Percentiles rank a stretch among this genome's conserved stretches.
Conservation (phyloP, 2,329 filamentous ascomycete genomes). For the Rosellinia necatrix region DNA sequence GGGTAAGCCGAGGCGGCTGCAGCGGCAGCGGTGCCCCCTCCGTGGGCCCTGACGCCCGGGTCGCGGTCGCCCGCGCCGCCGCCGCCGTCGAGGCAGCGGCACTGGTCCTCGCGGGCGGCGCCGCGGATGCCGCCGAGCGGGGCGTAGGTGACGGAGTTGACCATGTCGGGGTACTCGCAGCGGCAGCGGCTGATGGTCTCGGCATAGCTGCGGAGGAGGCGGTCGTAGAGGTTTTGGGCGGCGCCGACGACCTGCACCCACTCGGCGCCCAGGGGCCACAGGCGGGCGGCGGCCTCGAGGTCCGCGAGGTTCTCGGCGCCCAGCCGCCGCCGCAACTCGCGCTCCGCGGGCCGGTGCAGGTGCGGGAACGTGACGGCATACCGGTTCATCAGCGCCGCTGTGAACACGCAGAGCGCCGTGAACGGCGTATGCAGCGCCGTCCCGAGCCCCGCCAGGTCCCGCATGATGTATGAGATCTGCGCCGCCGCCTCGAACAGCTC, state of each 20-base stretch:
- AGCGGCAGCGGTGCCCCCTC: neutral
- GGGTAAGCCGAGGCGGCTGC: too few species aligned
- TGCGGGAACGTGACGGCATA: slow-evolving; percentile 24
- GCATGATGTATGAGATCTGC: slow-evolving; percentile 27
- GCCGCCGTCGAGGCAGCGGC: neutral
- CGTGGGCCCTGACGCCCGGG: neutral
- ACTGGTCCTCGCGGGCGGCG: slow-evolving; percentile 3
- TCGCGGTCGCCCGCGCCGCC: too few species aligned
- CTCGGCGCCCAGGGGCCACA: slow-evolving; percentile 25
- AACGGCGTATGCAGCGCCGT: slow-evolving; percentile 26
- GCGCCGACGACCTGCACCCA: slow-evolving; percentile 24
- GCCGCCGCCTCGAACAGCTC: slow-evolving; percentile 24
- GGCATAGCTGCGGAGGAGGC: slow-evolving; percentile 13
- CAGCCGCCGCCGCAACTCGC: slow-evolving; percentile 14
- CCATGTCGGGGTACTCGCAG: slow-evolving; percentile 20
- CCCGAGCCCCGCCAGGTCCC: slow-evolving; percentile 22
- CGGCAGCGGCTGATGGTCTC: slow-evolving; percentile 14
- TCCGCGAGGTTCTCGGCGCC: slow-evolving; percentile 23
- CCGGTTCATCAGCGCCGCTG: slow-evolving; percentile 23
- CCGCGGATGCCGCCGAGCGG: slow-evolving; percentile 19
- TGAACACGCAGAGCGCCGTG: slow-evolving; percentile 26
- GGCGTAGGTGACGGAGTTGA: slow-evolving; percentile 24
- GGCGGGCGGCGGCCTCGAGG: slow-evolving; percentile 19
- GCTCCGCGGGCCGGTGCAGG: slow-evolving; percentile 17
- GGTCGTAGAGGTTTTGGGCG: slow-evolving; percentile 21